Conservation (phyloP, 2,329 filamentous ascomycete species). For the Curvularia hawaiiensis region DNA sequence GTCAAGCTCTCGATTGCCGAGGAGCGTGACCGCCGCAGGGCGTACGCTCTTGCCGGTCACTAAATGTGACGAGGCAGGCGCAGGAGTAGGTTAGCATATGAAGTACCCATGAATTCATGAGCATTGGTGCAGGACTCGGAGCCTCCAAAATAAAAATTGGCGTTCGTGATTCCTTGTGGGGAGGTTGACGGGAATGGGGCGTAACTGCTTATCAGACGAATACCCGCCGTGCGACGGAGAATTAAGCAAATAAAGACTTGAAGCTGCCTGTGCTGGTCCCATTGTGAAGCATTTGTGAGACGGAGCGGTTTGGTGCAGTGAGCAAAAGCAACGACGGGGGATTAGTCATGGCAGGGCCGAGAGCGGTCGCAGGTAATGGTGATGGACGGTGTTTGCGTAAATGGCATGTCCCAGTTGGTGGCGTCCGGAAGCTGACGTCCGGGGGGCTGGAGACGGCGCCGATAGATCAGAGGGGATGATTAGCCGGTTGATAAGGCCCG, state of each 20-base stretch:
- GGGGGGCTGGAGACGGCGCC: neutral
- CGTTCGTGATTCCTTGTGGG: constrained; percentile 43
- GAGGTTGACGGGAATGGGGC: constrained; percentile 34
- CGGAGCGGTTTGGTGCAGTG: neutral
- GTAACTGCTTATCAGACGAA: constrained; percentile 43
- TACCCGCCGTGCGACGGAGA: constrained; percentile 30
- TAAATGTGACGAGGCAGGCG: constrained; percentile 41
- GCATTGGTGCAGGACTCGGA: constrained; percentile 34
- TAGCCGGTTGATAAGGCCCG: neutral
- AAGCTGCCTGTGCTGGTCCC: constrained; percentile 5
- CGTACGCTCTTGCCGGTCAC: constrained; percentile 62
- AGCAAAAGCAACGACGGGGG: constrained; percentile 1
- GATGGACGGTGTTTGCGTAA: neutral
- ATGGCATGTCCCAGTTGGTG: constrained; percentile 5
- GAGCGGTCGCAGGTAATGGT: too few relatives aligned
- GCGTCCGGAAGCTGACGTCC: constrained; percentile 4
- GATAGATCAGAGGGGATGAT: neutral
- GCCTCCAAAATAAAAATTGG: constrained; percentile 36
- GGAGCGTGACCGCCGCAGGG: constrained; percentile 97
- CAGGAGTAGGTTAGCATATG: constrained; percentile 32
- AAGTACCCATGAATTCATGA: constrained; percentile 37
- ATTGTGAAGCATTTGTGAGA: neutral
- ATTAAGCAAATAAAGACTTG: constrained; percentile 30
- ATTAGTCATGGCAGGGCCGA: too few relatives aligned
- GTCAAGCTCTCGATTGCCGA: constrained; percentile 97